Conservation (phyloP, 2,329 filamentous ascomycete genomes). For the Alternaria brassicae region DNA sequence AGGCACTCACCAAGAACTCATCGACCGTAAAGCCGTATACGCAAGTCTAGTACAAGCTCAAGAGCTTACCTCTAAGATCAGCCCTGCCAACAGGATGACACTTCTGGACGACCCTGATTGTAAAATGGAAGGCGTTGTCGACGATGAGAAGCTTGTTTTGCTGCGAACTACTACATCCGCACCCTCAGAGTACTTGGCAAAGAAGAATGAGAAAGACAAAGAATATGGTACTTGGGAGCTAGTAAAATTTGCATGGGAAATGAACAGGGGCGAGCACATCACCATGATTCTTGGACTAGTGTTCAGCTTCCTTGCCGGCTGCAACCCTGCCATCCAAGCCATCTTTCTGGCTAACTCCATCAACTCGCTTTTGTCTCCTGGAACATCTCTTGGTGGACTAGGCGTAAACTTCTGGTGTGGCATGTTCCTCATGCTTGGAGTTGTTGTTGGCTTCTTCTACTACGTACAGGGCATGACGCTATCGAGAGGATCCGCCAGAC, state of each 20-base stretch:
- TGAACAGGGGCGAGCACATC: constrained; percentile 45
- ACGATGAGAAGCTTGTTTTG: constrained; percentile 38
- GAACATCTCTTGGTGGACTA: constrained; percentile 61
- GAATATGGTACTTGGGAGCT: constrained; percentile 54
- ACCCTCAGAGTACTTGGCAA: constrained; percentile 68
- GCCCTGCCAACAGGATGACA: constrained; percentile 30
- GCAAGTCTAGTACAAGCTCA: constrained; percentile 87
- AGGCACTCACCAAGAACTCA: constrained; percentile 81
- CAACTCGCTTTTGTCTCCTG: constrained; percentile 67
- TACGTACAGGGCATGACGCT: constrained; percentile 58
- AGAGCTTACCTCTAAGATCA: constrained; percentile 54
- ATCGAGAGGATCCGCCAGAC: constrained; percentile 61
- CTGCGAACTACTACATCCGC: constrained; percentile 50
- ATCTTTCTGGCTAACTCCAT: constrained; percentile 86
- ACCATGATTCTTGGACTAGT: constrained; percentile 54
- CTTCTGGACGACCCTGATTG: constrained; percentile 27
- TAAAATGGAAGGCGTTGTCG: constrained; percentile 21
- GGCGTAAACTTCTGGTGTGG: constrained; percentile 69
- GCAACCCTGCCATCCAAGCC: constrained; percentile 62
- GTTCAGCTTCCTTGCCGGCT: constrained; percentile 45
- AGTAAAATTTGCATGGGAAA: constrained; percentile 42
- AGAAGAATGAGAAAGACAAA: constrained; percentile 34
- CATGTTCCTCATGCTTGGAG: constrained; percentile 48
- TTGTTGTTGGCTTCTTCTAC: constrained; percentile 36
- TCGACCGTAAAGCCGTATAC: constrained; percentile 76